A percentile compares a stretch with the other conserved stretches of the same genome.
These are phyloP conservation scores for Aspergillus incahuasiensis DNA, from an alignment of 495 filamentous ascomycete genomes.

Conservation along the genomic window DNA sequence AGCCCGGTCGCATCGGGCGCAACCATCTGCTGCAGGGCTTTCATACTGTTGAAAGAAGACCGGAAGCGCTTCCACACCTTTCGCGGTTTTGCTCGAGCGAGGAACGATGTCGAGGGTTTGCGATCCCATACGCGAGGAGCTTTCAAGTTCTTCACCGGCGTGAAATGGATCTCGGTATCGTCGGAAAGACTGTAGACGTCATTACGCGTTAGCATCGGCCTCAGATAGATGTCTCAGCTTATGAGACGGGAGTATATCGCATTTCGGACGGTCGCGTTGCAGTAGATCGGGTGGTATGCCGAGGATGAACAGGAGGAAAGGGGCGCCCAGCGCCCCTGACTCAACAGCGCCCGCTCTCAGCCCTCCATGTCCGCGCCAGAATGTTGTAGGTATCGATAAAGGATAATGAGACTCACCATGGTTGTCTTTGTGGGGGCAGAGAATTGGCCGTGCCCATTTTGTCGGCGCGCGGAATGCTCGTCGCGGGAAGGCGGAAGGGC, in stretches of 20 bases:
- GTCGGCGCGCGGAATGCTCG: slow-evolving; percentile 38
- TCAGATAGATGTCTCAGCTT: background rate
- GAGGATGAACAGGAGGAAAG: background rate
- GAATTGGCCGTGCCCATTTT: slow-evolving; percentile 11
- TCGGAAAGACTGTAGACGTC: background rate
- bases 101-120: slow-evolving; percentile 52
- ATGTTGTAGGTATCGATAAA: slow-evolving; percentile 1
- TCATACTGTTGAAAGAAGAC: slow-evolving; percentile 39
- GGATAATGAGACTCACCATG: slow-evolving; percentile 10
- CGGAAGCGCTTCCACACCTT: slow-evolving; percentile 52
- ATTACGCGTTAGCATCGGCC: background rate
- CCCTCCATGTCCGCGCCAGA: background rate
- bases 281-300: background rate
- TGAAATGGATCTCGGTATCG: slow-evolving; percentile 35
- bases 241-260: background rate
- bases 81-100: slow-evolving; percentile 36
- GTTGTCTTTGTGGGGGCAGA: slow-evolving; percentile 7
- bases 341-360: background rate
- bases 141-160: slow-evolving; percentile 31
- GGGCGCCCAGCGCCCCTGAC: background rate
- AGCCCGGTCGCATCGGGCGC: slow-evolving; percentile 12
- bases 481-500: slow-evolving; percentile 47
- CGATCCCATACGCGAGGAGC: slow-evolving; percentile 48
- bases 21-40: slow-evolving; percentile 29
- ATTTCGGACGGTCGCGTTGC: background rate